These are phyloP conservation scores for Chlorella sp. DNA, from an alignment of 139 green algal species.

Conservation along the genomic window DNA sequence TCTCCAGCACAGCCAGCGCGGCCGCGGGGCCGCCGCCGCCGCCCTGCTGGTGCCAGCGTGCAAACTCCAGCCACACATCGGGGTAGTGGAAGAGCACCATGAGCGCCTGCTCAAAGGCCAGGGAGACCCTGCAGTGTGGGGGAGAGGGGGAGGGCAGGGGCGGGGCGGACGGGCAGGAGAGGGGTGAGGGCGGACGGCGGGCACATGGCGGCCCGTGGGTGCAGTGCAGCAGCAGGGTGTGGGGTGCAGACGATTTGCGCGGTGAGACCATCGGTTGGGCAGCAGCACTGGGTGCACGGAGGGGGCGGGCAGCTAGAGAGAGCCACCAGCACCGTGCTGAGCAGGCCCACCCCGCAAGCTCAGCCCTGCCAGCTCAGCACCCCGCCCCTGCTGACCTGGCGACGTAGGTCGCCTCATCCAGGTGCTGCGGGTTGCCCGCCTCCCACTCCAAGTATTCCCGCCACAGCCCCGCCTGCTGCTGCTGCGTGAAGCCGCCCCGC, in stretches of 20 bases:
- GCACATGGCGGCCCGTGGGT: not conserved
- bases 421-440: slow-evolving; percentile 70
- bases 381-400: not conserved
- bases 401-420: slow-evolving; percentile 57
- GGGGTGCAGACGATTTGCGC: not conserved
- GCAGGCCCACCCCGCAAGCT: not conserved
- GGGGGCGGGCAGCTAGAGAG: not conserved
- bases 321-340: not conserved
- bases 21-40: slow-evolving; percentile 27
- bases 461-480: slow-evolving; percentile 71
- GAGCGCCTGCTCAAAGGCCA: slow-evolving; percentile 89
- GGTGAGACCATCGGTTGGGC: too few relatives aligned
- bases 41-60: slow-evolving; percentile 41
- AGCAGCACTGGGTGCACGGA: not conserved
- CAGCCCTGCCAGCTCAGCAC: not conserved
- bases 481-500: slow-evolving; percentile 67
- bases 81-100: slow-evolving; percentile 78
- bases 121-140: slow-evolving; percentile 59
- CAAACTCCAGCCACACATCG: slow-evolving; percentile 64
- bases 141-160: not conserved
- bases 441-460: slow-evolving; percentile 83
- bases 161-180: slow-evolving; percentile 29
- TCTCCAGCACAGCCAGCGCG: slow-evolving; percentile 54
- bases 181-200: not conserved
- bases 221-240: not conserved